These are phyloP conservation scores for Ploettnerulaceae sp. DNA, from an alignment of 2,329 filamentous ascomycete genomes.

Conservation along the genomic window DNA sequence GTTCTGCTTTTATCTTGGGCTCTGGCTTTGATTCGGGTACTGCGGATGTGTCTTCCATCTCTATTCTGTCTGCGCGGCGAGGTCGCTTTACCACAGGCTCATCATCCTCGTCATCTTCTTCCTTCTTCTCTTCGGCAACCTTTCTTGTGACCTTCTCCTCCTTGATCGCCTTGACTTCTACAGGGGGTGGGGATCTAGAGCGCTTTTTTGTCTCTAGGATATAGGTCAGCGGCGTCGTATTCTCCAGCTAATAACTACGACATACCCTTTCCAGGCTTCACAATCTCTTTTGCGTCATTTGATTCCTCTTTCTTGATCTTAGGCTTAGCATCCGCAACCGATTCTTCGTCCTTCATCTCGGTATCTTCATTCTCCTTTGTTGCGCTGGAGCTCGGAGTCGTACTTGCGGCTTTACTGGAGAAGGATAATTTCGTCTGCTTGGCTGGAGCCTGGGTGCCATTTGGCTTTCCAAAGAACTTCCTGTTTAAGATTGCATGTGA, in stretches of 20 bases:
- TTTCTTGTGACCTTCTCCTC: slow-evolving; percentile 30
- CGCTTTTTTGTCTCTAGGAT: slow-evolving; percentile 26
- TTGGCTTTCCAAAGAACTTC: slow-evolving; percentile 75
- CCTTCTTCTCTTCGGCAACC: slow-evolving; percentile 33
- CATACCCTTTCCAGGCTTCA: slow-evolving; percentile 19
- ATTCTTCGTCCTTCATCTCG: slow-evolving; percentile 28
- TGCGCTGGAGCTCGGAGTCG: slow-evolving; percentile 26
- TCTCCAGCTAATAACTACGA: neutral
- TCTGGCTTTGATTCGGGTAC: slow-evolving; percentile 19
- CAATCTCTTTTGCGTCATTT: slow-evolving; percentile 26
- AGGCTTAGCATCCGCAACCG: slow-evolving; percentile 24
- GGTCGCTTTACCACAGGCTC: slow-evolving; percentile 57
- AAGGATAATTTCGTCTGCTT: slow-evolving; percentile 80
- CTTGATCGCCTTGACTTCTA: slow-evolving; percentile 29
- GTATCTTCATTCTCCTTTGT: slow-evolving; percentile 26
- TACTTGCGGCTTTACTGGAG: slow-evolving; percentile 48
- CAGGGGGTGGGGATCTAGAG: slow-evolving; percentile 23
- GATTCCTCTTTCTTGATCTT: slow-evolving; percentile 30
- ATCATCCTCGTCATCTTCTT: slow-evolving; percentile 51
- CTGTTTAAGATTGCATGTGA: slow-evolving; percentile 43
- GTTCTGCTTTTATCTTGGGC: slow-evolving; percentile 15
- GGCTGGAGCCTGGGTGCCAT: slow-evolving; percentile 49
- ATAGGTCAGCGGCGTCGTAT: slow-evolving; percentile 10
- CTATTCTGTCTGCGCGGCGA: slow-evolving; percentile 35
- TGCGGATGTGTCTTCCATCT: slow-evolving; percentile 32